Percentiles rank a stretch among this genome's conserved stretches.
phyloP scores from a whole-genome alignment of 176 grass and related monocot genomes.

The Coix lacrymajobi region DNA sequence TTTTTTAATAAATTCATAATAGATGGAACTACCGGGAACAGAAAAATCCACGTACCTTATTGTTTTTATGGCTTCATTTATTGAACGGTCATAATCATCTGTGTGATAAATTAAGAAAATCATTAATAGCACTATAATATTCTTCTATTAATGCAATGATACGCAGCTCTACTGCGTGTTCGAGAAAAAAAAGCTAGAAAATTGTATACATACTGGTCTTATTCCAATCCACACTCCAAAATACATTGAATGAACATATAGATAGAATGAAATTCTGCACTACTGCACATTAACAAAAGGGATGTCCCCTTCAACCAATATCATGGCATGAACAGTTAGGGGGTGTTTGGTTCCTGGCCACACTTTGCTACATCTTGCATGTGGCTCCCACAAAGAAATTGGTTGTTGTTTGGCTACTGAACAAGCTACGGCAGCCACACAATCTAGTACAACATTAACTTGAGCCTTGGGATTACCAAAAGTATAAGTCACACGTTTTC shows the following conservation, averaged over 20 bases:
- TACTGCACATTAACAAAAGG: not conserved
- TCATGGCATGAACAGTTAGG: not conserved
- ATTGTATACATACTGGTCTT: not conserved
- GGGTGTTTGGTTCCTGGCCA: too few species aligned
- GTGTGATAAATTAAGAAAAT: slow-evolving; percentile 40
- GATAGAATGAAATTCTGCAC: not conserved
- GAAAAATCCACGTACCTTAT: slow-evolving; percentile 72
- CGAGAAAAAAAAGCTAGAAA: not conserved
- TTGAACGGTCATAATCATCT: slow-evolving; percentile 98
- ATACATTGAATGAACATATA: slow-evolving; percentile 6
- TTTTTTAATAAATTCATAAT: not conserved
- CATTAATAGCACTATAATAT: not conserved
- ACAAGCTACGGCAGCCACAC: too few species aligned
- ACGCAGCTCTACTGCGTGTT: not conserved
- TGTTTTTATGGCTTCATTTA: slow-evolving; percentile 94
- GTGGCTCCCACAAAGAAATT: too few species aligned
- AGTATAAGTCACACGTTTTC: slow-evolving; percentile 93
- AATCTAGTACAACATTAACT: not conserved
- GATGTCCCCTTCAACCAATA: not conserved
- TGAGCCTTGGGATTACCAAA: slow-evolving; percentile 57
- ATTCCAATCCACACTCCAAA: not conserved
- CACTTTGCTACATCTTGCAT: too few species aligned
- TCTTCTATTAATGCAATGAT: not conserved
- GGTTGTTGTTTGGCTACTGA: too few species aligned
- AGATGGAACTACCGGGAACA: not conserved